Evolutionary conservation across 2,329 filamentous ascomycete genomes (phyloP).

Genomic region (Mariannaea sp.): DNA sequence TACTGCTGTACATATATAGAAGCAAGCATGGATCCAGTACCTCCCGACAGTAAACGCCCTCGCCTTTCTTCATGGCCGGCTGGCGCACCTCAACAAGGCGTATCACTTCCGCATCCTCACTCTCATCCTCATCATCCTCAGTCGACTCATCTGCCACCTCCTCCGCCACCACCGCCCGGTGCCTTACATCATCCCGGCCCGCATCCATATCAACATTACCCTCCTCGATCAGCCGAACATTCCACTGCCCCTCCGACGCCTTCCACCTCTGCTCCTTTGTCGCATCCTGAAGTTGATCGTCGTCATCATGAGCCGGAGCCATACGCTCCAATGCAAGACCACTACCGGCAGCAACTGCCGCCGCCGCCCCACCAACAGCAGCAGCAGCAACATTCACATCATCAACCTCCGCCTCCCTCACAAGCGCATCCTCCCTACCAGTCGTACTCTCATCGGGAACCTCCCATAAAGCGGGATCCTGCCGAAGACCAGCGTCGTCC

Average conservation of each 20-base stretch:
- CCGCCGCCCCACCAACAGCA: constrained; percentile 24
- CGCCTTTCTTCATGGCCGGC: constrained; percentile 58
- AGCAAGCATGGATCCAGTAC: constrained; percentile 64
- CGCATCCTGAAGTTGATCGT: constrained; percentile 54
- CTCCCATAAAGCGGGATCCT: constrained; percentile 61
- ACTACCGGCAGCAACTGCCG: constrained; percentile 43
- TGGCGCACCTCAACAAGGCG: constrained; percentile 53
- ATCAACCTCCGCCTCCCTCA: constrained; percentile 45
- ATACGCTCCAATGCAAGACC: constrained; percentile 60
- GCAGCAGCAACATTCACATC: constrained; percentile 28
- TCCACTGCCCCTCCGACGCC: constrained; percentile 40
- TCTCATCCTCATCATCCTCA: constrained; percentile 37
- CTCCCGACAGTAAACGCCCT: constrained; percentile 63
- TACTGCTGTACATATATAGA: constrained; percentile 44
- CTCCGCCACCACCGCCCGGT: constrained; percentile 35
- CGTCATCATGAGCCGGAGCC: constrained; percentile 62
- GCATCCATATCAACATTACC: constrained; percentile 49
- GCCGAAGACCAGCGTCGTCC: constrained; percentile 57
- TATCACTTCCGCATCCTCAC: constrained; percentile 49
- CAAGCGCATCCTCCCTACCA: constrained; percentile 52
- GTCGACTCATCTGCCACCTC: constrained; percentile 38
- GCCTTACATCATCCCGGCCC: constrained; percentile 42
- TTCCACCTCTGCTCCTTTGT: constrained; percentile 40
- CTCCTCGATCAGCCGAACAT: constrained; percentile 42
- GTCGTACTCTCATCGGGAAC: constrained; percentile 54